Evolutionary conservation across 2,329 filamentous ascomycete genomes (phyloP).

Genomic region (Chaetomiaceae sp.): DNA sequence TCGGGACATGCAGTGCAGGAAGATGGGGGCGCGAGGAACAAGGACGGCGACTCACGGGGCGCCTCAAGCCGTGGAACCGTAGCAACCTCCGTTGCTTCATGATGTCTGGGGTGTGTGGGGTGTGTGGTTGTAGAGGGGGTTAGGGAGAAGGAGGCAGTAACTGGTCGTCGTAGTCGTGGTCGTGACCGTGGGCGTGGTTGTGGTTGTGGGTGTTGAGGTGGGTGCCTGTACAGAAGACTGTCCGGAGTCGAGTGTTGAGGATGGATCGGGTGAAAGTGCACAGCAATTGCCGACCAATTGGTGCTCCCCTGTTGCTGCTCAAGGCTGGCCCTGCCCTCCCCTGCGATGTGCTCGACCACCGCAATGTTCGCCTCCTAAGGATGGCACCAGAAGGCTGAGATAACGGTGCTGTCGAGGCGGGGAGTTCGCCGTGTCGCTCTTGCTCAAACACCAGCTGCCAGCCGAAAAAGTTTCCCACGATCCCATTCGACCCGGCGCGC

Average conservation of each 20-base stretch:
- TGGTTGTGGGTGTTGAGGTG: no score
- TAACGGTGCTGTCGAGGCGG: not conserved
- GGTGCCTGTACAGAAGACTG: no score
- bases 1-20: slow-evolving; percentile 9
- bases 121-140: not conserved
- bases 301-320: not conserved
- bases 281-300: slow-evolving; percentile 7
- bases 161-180: no score
- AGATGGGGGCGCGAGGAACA: slow-evolving; percentile 6
- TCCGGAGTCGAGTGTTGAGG: not conserved
- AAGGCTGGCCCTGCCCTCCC: not conserved
- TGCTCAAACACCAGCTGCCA: not conserved
- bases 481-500: slow-evolving; percentile 8
- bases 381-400: not conserved
- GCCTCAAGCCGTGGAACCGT: slow-evolving; percentile 63
- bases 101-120: slow-evolving; percentile 25
- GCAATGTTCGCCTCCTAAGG: not conserved
- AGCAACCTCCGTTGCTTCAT: slow-evolving; percentile 52
- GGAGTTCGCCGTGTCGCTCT: slow-evolving; percentile 6
- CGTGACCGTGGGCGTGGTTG: no score
- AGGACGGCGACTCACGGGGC: slow-evolving; percentile 48
- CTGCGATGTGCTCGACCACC: not conserved
- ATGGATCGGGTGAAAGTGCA: not conserved
- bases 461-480: slow-evolving; percentile 15
- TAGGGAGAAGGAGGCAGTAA: no score